Conservation (phyloP, 192 early-diverging fungal species). For the Ramicandelaber brevisporus region DNA sequence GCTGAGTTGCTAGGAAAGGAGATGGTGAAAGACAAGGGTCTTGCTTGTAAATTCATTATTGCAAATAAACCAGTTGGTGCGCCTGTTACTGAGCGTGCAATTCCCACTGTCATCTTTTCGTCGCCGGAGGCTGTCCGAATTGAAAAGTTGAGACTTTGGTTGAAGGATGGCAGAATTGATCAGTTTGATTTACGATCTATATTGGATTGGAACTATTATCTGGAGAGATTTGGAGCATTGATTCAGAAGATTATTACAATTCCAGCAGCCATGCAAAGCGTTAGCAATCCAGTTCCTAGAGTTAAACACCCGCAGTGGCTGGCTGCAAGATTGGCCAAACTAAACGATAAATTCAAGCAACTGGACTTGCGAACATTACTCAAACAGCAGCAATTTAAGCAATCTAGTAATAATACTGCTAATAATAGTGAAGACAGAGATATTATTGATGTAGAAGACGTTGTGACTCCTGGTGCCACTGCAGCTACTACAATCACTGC, state of each 20-base stretch:
- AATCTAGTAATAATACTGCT: no score
- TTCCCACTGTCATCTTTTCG: conserved; percentile 86
- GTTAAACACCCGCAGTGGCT: conserved; percentile 91
- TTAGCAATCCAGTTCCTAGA: conserved; percentile 79
- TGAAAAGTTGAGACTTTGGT: conserved; percentile 79
- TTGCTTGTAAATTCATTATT: conserved; percentile 91
- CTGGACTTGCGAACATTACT: no score
- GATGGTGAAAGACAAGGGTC: conserved; percentile 93
- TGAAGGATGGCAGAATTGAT: conserved; percentile 45
- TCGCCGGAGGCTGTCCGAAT: conserved; percentile 46
- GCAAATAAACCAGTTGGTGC: conserved; percentile 50
- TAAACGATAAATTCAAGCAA: conserved; percentile 68
- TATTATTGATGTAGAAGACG: conserved; percentile 28
- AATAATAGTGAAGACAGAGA: conserved; percentile 4
- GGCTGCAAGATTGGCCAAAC: conserved; percentile 39
- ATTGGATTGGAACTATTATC: conserved; percentile 90
- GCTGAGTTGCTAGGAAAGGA: conserved; percentile 94
- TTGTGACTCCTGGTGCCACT: conserved; percentile 10
- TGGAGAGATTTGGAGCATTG: conserved; percentile 81
- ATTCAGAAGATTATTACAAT: conserved; percentile 97
- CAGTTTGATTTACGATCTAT: conserved; percentile 75
- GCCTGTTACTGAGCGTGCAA: conserved; percentile 80
- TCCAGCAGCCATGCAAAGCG: conserved; percentile 90
- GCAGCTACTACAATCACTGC: conserved; percentile 3
- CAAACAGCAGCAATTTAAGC: no score